Evolutionary conservation across 148 eudicot species (phyloP).

Genomic region (Rhododendron simsii): DNA sequence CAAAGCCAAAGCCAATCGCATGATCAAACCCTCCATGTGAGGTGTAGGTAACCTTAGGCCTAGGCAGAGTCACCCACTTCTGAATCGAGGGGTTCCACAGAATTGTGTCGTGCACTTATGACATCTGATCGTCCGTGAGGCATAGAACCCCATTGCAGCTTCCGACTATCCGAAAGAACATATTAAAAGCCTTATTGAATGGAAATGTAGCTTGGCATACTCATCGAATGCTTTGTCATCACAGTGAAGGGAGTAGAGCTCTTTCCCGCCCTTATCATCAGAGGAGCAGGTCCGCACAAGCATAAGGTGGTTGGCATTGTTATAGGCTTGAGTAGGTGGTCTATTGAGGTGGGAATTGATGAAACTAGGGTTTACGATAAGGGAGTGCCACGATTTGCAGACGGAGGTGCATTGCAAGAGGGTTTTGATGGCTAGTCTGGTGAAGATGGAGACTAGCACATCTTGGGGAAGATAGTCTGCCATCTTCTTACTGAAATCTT

Average conservation of each 20-base stretch:
- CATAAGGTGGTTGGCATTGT: too few relatives aligned
- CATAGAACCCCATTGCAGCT: conserved; percentile 27
- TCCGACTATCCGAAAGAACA: conserved; percentile 23
- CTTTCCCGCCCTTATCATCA: not conserved
- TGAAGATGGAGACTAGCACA: too few relatives aligned
- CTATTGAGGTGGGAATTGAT: too few relatives aligned
- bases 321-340: too few relatives aligned
- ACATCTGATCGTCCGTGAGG: not conserved
- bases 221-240: not conserved
- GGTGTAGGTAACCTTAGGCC: not conserved
- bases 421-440: too few relatives aligned
- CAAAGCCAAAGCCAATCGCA: conserved; percentile 28
- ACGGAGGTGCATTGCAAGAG: too few relatives aligned
- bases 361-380: too few relatives aligned
- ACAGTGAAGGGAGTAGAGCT: conserved; percentile 1
- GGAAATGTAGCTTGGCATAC: conserved; percentile 6
- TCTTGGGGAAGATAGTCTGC: too few relatives aligned
- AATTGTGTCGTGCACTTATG: not conserved
- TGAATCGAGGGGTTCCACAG: conserved; percentile 33
- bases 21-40: not conserved
- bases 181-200: not conserved
- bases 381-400: too few relatives aligned
- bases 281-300: too few relatives aligned
- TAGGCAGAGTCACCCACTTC: conserved; percentile 11
- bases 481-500: too few relatives aligned